Evolutionary conservation across 1,139 yeast species (phyloP).

Genomic region (Pichia sp.): DNA sequence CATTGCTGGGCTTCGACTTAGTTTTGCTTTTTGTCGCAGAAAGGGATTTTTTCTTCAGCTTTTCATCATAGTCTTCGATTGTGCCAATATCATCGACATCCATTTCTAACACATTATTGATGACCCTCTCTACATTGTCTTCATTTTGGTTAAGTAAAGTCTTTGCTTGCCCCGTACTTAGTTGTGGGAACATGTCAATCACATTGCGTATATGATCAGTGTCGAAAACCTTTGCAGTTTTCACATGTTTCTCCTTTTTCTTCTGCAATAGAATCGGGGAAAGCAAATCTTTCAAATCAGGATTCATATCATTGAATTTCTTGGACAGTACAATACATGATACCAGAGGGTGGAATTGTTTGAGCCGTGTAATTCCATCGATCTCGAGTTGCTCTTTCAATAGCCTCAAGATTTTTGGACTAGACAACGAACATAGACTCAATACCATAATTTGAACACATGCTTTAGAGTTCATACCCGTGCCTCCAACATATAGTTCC

Average conservation of each 20-base stretch:
- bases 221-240: slow-evolving; percentile 24
- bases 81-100: slow-evolving; percentile 43
- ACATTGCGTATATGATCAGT: slow-evolving; percentile 43
- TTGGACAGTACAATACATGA: slow-evolving; percentile 49
- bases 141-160: slow-evolving; percentile 46
- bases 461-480: slow-evolving; percentile 44
- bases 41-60: not conserved
- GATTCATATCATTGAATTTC: slow-evolving; percentile 42
- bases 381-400: slow-evolving; percentile 45
- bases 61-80: slow-evolving; percentile 23
- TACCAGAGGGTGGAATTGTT: slow-evolving; percentile 47
- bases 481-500: slow-evolving; percentile 51
- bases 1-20: slow-evolving; percentile 11
- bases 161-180: slow-evolving; percentile 44
- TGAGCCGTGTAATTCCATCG: slow-evolving; percentile 39
- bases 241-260: slow-evolving; percentile 15
- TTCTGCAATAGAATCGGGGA: slow-evolving; percentile 34
- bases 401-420: slow-evolving; percentile 41
- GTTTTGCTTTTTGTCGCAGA: not conserved
- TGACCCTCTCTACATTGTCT: slow-evolving; percentile 54
- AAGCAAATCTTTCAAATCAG: slow-evolving; percentile 47
- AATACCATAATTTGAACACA: slow-evolving; percentile 50
- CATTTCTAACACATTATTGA: slow-evolving; percentile 55
- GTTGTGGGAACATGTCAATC: slow-evolving; percentile 57
- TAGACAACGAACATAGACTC: slow-evolving; percentile 49